Conservation (phyloP, 768 basidiomycete genomes). For the Tremella yokohamensis region DNA sequence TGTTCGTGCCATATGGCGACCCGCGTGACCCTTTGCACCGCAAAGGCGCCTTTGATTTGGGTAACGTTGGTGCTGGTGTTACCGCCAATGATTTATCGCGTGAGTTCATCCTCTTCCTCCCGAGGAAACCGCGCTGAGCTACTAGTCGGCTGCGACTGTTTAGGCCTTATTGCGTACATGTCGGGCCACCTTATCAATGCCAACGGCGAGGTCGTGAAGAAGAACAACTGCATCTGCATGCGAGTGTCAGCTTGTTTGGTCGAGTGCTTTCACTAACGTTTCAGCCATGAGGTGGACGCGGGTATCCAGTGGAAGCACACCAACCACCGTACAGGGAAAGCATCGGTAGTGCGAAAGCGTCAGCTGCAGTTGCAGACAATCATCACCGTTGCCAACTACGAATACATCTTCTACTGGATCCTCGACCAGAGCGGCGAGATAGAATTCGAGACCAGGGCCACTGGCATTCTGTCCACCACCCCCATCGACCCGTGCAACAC, state of each 20-base stretch:
- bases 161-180: slow-evolving; percentile 30
- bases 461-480: slow-evolving; percentile 27
- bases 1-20: slow-evolving; percentile 41
- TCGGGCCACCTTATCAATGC: slow-evolving; percentile 12
- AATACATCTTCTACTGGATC: slow-evolving; percentile 6
- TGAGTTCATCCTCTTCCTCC: too few species aligned
- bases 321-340: slow-evolving; percentile 29
- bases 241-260: too few species aligned
- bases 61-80: slow-evolving; percentile 29
- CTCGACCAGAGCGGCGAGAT: slow-evolving; percentile 27
- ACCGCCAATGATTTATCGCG: too few species aligned
- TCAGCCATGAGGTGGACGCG: slow-evolving; percentile 37
- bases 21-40: slow-evolving; percentile 33
- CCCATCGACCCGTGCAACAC: slow-evolving; percentile 24
- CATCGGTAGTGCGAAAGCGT: slow-evolving; percentile 21
- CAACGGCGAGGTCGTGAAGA: slow-evolving; percentile 12
- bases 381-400: slow-evolving; percentile 34
- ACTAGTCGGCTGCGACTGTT: slow-evolving; percentile 35
- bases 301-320: slow-evolving; percentile 39
- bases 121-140: too few species aligned
- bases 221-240: slow-evolving; percentile 32
- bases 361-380: slow-evolving; percentile 31
- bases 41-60: slow-evolving; percentile 43
- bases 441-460: slow-evolving; percentile 30
- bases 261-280: too few species aligned